phyloP scores from a whole-genome alignment of 805 yeast species.

The Candida taoyuanica region DNA sequence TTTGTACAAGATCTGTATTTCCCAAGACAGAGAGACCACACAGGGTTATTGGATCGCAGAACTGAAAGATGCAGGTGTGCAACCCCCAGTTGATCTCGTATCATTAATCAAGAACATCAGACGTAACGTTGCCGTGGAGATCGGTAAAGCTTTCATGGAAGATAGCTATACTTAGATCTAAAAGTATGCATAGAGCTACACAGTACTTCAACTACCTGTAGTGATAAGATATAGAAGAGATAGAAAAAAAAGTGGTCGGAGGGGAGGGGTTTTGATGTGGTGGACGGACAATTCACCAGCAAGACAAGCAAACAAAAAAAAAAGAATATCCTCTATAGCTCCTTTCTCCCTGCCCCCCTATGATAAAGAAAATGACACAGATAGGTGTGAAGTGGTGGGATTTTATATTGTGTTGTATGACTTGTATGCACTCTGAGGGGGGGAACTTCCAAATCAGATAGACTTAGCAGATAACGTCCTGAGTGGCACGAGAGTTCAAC shows the following conservation, averaged over 20 bases:
- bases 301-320: no score
- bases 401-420: slow-evolving; percentile 3
- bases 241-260: background rate
- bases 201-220: slow-evolving; percentile 6
- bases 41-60: slow-evolving; percentile 20
- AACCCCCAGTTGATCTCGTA: slow-evolving; percentile 17
- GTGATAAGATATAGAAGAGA: slow-evolving; percentile 1
- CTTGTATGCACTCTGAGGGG: background rate
- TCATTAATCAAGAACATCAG: slow-evolving; percentile 19
- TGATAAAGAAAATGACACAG: slow-evolving; percentile 1
- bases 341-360: no score
- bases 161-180: slow-evolving; percentile 7
- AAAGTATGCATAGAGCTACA: background rate
- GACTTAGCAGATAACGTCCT: slow-evolving; percentile 75
- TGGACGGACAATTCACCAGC: no score
- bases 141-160: slow-evolving; percentile 25
- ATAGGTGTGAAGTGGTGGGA: background rate
- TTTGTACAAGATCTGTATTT: slow-evolving; percentile 20
- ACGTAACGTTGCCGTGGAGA: slow-evolving; percentile 23
- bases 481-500: slow-evolving; percentile 96
- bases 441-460: no score
- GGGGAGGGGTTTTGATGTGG: background rate
- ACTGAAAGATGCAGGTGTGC: slow-evolving; percentile 16
- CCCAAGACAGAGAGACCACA: slow-evolving; percentile 1
- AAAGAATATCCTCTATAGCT: no score